phyloP scores from a whole-genome alignment of 2,329 filamentous ascomycete genomes.

The Colletotrichum falcatum region DNA sequence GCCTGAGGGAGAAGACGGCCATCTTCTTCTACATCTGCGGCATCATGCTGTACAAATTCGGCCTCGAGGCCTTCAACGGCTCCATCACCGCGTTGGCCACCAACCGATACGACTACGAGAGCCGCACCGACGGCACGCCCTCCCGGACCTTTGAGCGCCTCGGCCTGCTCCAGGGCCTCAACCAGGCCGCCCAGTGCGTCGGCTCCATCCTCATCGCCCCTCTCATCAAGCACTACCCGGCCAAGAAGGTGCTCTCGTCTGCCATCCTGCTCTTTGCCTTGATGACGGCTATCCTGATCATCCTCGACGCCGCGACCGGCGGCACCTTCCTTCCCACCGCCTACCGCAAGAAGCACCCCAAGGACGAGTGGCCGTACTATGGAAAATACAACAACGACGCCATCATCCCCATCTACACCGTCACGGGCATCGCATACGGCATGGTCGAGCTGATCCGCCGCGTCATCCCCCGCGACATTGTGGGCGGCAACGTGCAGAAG shows the following conservation, averaged over 20 bases:
- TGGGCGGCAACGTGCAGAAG: conserved; percentile 63
- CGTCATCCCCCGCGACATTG: conserved; percentile 63
- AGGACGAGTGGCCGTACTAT: conserved; percentile 58
- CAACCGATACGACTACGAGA: conserved; percentile 57
- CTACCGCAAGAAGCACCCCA: conserved; percentile 46
- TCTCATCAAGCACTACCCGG: conserved; percentile 60
- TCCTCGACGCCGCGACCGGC: conserved; percentile 61
- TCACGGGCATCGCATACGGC: conserved; percentile 56
- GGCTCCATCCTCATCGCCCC: conserved; percentile 64
- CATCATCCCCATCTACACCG: conserved; percentile 61
- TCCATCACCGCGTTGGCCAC: conserved; percentile 62
- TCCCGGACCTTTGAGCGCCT: conserved; percentile 57
- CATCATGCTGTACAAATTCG: conserved; percentile 66
- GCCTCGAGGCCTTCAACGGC: conserved; percentile 63
- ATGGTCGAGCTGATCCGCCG: conserved; percentile 65
- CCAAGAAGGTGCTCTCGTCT: conserved; percentile 57
- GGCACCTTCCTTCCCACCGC: conserved; percentile 54
- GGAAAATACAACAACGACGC: conserved; percentile 61
- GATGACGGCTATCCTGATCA: conserved; percentile 60
- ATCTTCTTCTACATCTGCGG: conserved; percentile 60
- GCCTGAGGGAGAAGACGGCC: conserved; percentile 56
- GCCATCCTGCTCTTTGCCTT: conserved; percentile 59
- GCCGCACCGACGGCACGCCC: neutral
- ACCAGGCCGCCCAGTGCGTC: conserved; percentile 63
- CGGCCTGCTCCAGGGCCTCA: conserved; percentile 60